A percentile compares a stretch with the other conserved stretches of the same genome.
These are phyloP conservation scores for Eragrostis tef DNA, from an alignment of 202 grass and related monocot genomes.

Conservation along the genomic window DNA sequence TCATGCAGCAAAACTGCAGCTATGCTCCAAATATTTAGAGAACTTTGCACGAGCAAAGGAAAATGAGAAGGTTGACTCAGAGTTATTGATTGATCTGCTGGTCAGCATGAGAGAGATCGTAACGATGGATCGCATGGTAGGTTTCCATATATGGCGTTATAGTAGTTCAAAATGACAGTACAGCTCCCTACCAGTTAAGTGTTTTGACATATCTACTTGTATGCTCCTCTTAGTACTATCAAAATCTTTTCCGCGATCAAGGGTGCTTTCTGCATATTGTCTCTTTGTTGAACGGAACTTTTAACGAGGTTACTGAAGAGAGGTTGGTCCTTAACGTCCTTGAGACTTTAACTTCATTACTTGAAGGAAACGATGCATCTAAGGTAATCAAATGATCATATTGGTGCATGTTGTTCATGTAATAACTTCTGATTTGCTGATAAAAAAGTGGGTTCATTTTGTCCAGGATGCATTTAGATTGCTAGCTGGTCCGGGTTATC, in stretches of 20 bases:
- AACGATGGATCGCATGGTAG: conserved; percentile 63
- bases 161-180: background rate
- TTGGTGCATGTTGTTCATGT: conserved; percentile 31
- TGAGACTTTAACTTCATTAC: conserved; percentile 79
- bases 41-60: conserved; percentile 82
- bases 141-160: conserved; percentile 16
- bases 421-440: background rate
- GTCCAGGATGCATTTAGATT: conserved; percentile 83
- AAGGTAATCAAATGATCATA: conserved; percentile 63
- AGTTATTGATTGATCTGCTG: conserved; percentile 69
- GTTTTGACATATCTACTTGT: background rate
- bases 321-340: conserved; percentile 90
- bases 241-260: conserved; percentile 71
- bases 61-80: conserved; percentile 61
- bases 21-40: conserved; percentile 93
- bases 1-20: conserved; percentile 76
- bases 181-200: background rate
- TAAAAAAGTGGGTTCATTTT: conserved; percentile 43
- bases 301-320: conserved; percentile 76
- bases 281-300: conserved; percentile 85
- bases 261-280: conserved; percentile 98
- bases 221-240: conserved; percentile 70
- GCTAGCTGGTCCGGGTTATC: conserved; percentile 87
- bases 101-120: conserved; percentile 76
- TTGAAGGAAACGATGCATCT: conserved; percentile 74